Evolutionary conservation across 2,329 filamentous ascomycete species (phyloP).

Genomic region (Tolypocladium tropicale): DNA sequence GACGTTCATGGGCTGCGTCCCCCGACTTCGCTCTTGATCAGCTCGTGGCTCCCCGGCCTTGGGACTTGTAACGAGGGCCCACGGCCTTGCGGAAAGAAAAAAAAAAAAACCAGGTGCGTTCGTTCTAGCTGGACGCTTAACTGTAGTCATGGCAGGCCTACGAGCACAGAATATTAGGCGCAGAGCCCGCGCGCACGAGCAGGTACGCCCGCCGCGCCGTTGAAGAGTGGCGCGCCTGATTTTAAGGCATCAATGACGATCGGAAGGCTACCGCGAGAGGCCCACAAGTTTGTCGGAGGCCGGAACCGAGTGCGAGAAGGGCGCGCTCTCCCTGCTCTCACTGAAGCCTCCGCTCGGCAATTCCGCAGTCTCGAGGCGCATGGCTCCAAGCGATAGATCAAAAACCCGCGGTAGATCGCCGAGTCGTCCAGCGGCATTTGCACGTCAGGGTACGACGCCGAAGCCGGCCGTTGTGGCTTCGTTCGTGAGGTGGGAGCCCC

Average conservation of each 20-base stretch:
- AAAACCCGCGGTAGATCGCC: neutral
- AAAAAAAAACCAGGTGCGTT: too few relatives aligned
- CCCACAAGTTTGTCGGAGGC: neutral
- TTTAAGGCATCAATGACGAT: neutral
- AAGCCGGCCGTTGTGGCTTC: neutral
- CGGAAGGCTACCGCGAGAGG: neutral
- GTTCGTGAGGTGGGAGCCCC: neutral
- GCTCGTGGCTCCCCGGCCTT: neutral
- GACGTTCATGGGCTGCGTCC: neutral
- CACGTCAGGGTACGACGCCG: neutral
- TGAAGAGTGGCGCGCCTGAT: neutral
- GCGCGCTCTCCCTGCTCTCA: too few relatives aligned
- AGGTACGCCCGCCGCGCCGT: neutral
- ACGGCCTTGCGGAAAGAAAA: neutral
- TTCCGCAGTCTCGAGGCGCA: neutral
- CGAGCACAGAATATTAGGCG: neutral
- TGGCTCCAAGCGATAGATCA: neutral
- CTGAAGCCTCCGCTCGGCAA: neutral
- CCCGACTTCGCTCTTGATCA: neutral
- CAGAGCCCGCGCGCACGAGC: neutral
- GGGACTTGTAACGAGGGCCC: neutral
- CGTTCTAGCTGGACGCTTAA: too few relatives aligned
- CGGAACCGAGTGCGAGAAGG: neutral
- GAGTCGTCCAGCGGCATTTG: neutral
- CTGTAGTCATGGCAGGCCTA: too few relatives aligned